These are phyloP conservation scores for Dioszegia hungarica DNA, from an alignment of 768 basidiomycete species.

Conservation along the genomic window DNA sequence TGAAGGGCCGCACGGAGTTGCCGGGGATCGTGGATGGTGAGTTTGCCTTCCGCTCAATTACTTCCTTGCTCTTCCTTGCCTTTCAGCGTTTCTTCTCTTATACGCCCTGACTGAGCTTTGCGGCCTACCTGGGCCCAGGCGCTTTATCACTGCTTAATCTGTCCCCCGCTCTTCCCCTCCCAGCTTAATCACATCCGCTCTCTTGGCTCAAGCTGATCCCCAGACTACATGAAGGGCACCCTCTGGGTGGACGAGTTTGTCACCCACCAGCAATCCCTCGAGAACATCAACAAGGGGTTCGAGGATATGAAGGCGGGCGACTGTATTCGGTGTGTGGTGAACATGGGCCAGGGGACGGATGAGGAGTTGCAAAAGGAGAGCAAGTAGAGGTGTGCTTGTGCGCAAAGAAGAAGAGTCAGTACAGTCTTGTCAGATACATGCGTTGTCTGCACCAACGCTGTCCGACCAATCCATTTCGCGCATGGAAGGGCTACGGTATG, in stretches of 20 bases:
- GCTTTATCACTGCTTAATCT: too few relatives aligned
- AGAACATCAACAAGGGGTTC: slow-evolving; percentile 81
- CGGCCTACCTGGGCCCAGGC: too few relatives aligned
- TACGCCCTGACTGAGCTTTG: too few relatives aligned
- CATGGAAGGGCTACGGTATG: too few relatives aligned
- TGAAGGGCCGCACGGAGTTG: slow-evolving; percentile 93
- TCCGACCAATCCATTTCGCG: too few relatives aligned
- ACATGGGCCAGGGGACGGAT: slow-evolving; percentile 58
- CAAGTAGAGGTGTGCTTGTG: too few relatives aligned
- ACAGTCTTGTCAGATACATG: neutral
- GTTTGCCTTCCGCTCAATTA: too few relatives aligned
- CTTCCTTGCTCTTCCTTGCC: too few relatives aligned
- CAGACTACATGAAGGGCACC: slow-evolving; percentile 49
- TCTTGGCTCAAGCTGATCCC: neutral
- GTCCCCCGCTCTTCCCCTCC: too few relatives aligned
- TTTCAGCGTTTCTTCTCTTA: too few relatives aligned
- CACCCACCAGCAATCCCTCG: slow-evolving; percentile 72
- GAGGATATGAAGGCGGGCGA: slow-evolving; percentile 90
- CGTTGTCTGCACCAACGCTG: neutral
- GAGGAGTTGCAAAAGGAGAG: slow-evolving; percentile 8
- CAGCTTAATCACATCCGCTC: too few relatives aligned
- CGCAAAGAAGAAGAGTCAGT: neutral
- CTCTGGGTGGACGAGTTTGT: slow-evolving; percentile 83
- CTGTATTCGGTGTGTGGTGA: slow-evolving; percentile 91
- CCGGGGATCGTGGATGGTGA: slow-evolving; percentile 86